phyloP scores from a whole-genome alignment of 345 rosid genomes.

The Citrus australasica region DNA sequence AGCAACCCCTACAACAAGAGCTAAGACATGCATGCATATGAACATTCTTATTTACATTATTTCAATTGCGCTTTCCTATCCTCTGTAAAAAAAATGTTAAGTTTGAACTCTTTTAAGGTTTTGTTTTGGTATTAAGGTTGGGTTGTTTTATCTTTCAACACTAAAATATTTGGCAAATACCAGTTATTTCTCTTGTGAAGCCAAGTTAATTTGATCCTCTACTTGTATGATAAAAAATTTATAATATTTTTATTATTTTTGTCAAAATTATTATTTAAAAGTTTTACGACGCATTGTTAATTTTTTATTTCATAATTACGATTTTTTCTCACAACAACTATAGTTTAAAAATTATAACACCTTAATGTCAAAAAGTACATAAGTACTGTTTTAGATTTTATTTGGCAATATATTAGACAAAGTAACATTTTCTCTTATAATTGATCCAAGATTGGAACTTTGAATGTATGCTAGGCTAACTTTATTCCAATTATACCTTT shows the following conservation, averaged over 20 bases:
- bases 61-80: background rate
- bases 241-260: no score
- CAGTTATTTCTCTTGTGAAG: accelerated
- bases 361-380: no score
- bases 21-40: background rate
- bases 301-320: accelerated
- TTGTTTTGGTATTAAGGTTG: background rate
- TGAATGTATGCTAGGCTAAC: background rate
- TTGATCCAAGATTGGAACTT: no score
- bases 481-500: background rate
- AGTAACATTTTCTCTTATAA: no score
- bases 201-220: no score
- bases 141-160: no score
- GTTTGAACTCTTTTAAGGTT: background rate
- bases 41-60: no score
- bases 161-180: background rate
- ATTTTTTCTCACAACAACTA: accelerated
- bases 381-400: accelerated
- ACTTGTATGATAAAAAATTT: no score
- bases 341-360: no score
- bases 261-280: no score
- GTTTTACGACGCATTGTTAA: accelerated
- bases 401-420: no score
- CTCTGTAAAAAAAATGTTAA: background rate
- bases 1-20: background rate